Conservation (phyloP, 805 yeast genomes). For the Candida insectalens region DNA sequence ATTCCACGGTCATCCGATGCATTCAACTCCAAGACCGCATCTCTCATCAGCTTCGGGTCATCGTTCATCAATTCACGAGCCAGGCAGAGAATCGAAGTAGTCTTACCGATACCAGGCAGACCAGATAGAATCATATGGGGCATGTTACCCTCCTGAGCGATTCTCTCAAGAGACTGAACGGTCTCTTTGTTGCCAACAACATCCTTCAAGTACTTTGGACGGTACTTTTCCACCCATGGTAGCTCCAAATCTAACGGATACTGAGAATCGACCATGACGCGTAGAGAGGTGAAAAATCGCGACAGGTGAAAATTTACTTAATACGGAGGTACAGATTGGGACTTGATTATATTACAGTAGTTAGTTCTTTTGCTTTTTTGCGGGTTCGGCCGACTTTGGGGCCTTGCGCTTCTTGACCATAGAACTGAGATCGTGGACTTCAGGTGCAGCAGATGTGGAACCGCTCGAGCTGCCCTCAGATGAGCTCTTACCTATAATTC, state of each 20-base stretch:
- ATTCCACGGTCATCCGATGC: conserved; percentile 98
- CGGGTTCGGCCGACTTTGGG: conserved; percentile 1
- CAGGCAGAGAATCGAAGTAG: conserved; percentile 85
- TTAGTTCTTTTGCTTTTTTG: not conserved
- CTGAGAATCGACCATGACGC: conserved; percentile 2
- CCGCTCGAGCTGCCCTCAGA: conserved; percentile 1
- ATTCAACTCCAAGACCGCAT: conserved; percentile 86
- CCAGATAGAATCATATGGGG: conserved; percentile 96
- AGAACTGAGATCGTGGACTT: conserved; percentile 53
- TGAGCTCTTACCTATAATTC: conserved; percentile 41
- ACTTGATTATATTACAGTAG: too few relatives aligned
- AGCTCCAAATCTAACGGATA: conserved; percentile 24
- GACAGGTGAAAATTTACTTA: too few relatives aligned
- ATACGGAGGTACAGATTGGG: too few relatives aligned
- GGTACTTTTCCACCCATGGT: conserved; percentile 83
- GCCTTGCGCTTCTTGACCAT: conserved; percentile 45
- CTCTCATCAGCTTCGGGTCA: conserved; percentile 28
- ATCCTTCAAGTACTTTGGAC: conserved; percentile 72
- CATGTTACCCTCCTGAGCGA: conserved; percentile 90
- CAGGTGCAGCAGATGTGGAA: conserved; percentile 5
- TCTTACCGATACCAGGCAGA: conserved; percentile 94
- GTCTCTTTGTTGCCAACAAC: conserved; percentile 94
- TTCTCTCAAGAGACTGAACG: conserved; percentile 68
- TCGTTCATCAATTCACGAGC: conserved; percentile 78
- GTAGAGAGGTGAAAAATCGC: too few relatives aligned